Conservation (phyloP, 805 yeast genomes). For the Nakazawaea molendinolei region DNA sequence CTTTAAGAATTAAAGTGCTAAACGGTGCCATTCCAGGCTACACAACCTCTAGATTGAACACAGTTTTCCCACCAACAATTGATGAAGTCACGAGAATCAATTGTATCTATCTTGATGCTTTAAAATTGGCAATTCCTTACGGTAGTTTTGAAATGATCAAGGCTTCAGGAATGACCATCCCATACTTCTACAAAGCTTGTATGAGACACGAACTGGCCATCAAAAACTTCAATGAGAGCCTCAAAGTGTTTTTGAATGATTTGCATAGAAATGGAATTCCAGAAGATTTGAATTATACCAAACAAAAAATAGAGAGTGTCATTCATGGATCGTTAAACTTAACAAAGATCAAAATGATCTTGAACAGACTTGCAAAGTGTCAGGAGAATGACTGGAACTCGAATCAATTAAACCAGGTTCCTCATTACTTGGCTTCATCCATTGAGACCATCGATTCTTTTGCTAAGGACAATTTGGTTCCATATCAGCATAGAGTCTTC, state of each 20-base stretch:
- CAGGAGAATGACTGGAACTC: conserved; percentile 34
- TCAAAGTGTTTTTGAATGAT: conserved; percentile 34
- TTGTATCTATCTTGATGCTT: conserved; percentile 72
- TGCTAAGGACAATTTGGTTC: conserved; percentile 48
- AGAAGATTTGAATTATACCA: conserved; percentile 31
- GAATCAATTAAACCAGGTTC: conserved; percentile 22
- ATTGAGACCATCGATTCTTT: conserved; percentile 73
- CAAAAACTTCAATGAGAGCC: conserved; percentile 45
- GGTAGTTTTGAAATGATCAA: conserved; percentile 74
- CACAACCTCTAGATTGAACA: conserved; percentile 63
- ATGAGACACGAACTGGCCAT: conserved; percentile 94
- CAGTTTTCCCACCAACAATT: conserved; percentile 88
- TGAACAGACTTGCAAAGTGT: conserved; percentile 41
- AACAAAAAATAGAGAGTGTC: conserved; percentile 50
- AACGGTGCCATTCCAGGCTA: conserved; percentile 43
- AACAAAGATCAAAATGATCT: conserved; percentile 59
- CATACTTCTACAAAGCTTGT: conserved; percentile 88
- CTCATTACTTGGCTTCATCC: conserved; percentile 44
- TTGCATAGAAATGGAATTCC: conserved; percentile 25
- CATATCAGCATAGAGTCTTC: conserved; percentile 61
- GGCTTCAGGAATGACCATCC: conserved; percentile 77
- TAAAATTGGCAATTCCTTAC: conserved; percentile 55
- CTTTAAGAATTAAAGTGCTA: conserved; percentile 65
- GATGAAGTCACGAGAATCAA: conserved; percentile 90
- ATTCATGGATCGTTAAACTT: conserved; percentile 68